These are phyloP conservation scores for Naganishia kalamii DNA, from an alignment of 768 basidiomycete species.

Conservation along the genomic window DNA sequence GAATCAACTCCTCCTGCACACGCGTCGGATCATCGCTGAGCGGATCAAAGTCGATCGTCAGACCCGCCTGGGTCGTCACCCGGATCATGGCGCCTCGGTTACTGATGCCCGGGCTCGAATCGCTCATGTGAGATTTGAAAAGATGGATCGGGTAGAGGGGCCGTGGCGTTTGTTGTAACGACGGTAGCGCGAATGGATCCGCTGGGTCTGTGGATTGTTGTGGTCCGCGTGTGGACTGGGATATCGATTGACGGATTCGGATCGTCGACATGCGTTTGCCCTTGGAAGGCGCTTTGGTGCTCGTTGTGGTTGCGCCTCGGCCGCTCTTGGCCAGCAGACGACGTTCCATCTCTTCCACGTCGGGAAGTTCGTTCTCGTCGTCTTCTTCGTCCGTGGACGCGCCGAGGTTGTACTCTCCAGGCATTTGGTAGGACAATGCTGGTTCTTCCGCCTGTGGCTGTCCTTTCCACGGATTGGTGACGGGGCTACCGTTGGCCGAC, in stretches of 20 bases:
- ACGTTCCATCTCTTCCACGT: constrained; percentile 35
- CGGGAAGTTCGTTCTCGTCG: constrained; percentile 38
- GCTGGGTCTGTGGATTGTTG: neutral
- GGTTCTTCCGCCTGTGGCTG: neutral
- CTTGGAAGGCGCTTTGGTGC: constrained; percentile 17
- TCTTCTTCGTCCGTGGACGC: constrained; percentile 34
- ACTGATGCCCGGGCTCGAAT: constrained; percentile 12
- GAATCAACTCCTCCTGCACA: constrained; percentile 51
- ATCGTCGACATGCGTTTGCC: constrained; percentile 37
- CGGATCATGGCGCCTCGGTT: constrained; percentile 58
- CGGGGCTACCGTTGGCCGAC: constrained; percentile 73
- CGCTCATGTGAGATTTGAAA: neutral
- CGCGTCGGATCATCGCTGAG: constrained; percentile 64
- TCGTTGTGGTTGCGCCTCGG: neutral
- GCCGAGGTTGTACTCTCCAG: neutral
- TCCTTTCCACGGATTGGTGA: constrained; percentile 61
- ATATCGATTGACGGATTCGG: constrained; percentile 36
- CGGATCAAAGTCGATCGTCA: constrained; percentile 78
- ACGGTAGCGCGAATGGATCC: constrained; percentile 7
- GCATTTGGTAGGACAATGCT: neutral
- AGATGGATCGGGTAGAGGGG: constrained; percentile 7
- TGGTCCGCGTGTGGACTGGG: neutral
- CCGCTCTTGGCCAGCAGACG: constrained; percentile 27
- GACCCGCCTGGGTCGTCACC: constrained; percentile 73
- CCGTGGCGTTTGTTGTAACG: neutral